Base-by-base conservation (phyloP, 2,329 filamentous ascomycete genomes). In the Arthroderma sp. region DNA sequence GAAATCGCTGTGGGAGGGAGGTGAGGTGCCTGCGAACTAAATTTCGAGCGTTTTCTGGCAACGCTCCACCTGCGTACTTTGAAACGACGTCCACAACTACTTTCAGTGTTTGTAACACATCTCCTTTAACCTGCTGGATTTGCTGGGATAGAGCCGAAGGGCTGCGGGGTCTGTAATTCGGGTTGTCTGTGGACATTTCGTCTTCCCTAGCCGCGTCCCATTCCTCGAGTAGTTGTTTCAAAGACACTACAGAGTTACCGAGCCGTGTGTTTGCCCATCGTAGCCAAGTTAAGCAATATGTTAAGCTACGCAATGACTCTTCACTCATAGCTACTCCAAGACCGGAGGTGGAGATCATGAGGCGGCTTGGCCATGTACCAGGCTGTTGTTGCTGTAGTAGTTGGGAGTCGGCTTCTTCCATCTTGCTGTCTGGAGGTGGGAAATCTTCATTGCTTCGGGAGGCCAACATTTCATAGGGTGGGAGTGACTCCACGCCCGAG, bases 311-410 rank as follows among this genome's bases (percentile, higher is more conserved):
- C 6, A 95, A 68, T 22, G 85, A 94, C 56, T 91, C 83, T 11
- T 93, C 83, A 55, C 83, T 93, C 74, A 98, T 86, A 1, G 91
- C 87, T 10, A 94, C 81, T 50, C 87, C 87, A 1, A 96, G 73
- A 0, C 87, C 89, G 0, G 87, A 94, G 0, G 89, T 95, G 4
- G 85, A 88, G 60, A 94, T 84, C 52, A 94, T 83, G 11, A 95
- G 70, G 9, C 87, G 80, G 7, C 83, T 85, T 49, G 84, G 85
- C 86, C 87, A 93, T 36, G 70, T 73, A 7, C 59, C 50, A 28
- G 63, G 59, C 51, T 53, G 39, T 30, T 36, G 34, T 9, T 37
- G 34, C 22, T 58, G 56, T 22, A 22, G 15, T 22, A 22, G 15
- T 22, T 22, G 15, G 15, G 15, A 22, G 15, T 22, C 15, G 44